phyloP scores from a whole-genome alignment of 441 rosid species.

The Sinapis alba region DNA sequence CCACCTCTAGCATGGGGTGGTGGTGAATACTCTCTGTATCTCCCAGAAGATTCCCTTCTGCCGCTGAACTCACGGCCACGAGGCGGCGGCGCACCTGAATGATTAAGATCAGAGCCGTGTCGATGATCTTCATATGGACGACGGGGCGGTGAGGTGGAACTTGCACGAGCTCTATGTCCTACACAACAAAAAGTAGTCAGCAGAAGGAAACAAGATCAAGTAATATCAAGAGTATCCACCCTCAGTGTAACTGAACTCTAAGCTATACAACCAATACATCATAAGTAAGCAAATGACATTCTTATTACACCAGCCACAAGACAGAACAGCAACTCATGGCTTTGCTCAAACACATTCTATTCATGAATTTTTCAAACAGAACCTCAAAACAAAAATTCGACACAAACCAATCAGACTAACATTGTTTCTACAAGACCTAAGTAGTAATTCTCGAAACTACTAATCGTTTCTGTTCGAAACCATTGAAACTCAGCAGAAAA shows the following conservation, averaged over 20 bases:
- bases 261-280: too few relatives aligned
- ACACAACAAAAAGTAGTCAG: slow-evolving; percentile 44
- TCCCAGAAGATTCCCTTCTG: slow-evolving; percentile 62
- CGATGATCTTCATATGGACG: slow-evolving; percentile 59
- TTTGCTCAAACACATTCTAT: too few relatives aligned
- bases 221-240: background rate
- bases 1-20: slow-evolving; percentile 69
- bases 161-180: slow-evolving; percentile 81
- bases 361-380: too few relatives aligned
- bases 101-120: slow-evolving; percentile 61
- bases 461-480: too few relatives aligned
- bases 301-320: too few relatives aligned
- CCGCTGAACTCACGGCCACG: slow-evolving; percentile 59
- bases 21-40: slow-evolving; percentile 72
- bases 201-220: slow-evolving; percentile 10
- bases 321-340: too few relatives aligned
- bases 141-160: slow-evolving; percentile 73
- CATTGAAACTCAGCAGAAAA: too few relatives aligned
- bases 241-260: too few relatives aligned
- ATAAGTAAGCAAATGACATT: too few relatives aligned
- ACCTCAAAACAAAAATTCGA: background rate
- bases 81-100: slow-evolving; percentile 48
- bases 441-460: too few relatives aligned
- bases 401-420: background rate
- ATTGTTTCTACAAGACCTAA: background rate